phyloP scores from a whole-genome alignment of 805 yeast species.

The Cyberlindnera japonica region DNA sequence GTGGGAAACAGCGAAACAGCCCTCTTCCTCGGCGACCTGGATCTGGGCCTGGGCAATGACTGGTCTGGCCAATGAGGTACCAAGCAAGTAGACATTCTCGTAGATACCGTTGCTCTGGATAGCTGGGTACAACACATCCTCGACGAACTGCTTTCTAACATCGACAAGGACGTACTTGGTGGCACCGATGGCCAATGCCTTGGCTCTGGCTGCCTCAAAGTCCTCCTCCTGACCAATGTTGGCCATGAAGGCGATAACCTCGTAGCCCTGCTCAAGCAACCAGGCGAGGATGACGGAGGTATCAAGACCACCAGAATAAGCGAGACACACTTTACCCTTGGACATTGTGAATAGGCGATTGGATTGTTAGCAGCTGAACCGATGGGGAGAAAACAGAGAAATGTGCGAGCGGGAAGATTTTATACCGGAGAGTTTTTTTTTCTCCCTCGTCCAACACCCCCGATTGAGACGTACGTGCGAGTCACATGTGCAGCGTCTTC shows the following conservation, averaged over 20 bases:
- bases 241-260: constrained; percentile 97
- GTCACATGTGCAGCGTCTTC: not conserved
- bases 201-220: constrained; percentile 93
- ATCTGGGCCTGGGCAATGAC: constrained; percentile 98
- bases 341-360: constrained; percentile 69
- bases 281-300: constrained; percentile 97
- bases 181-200: constrained; percentile 96
- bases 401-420: not conserved
- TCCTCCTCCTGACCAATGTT: constrained; percentile 99
- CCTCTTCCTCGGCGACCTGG: constrained; percentile 93
- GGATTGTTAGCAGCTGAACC: not conserved
- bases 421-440: not conserved
- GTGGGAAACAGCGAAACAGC: constrained; percentile 97
- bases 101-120: constrained; percentile 96
- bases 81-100: constrained; percentile 94
- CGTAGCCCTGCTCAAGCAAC: constrained; percentile 97
- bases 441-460: too few relatives aligned
- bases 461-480: not conserved
- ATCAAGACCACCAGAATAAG: constrained; percentile 98
- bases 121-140: constrained; percentile 90
- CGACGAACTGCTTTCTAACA: constrained; percentile 92
- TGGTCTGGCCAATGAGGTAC: constrained; percentile 98
- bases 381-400: not conserved
- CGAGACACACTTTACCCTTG: constrained; percentile 98
- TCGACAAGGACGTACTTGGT: constrained; percentile 91